Base-by-base conservation (phyloP, 2,329 filamentous ascomycete species). In the Cladophialophora exuberans region DNA sequence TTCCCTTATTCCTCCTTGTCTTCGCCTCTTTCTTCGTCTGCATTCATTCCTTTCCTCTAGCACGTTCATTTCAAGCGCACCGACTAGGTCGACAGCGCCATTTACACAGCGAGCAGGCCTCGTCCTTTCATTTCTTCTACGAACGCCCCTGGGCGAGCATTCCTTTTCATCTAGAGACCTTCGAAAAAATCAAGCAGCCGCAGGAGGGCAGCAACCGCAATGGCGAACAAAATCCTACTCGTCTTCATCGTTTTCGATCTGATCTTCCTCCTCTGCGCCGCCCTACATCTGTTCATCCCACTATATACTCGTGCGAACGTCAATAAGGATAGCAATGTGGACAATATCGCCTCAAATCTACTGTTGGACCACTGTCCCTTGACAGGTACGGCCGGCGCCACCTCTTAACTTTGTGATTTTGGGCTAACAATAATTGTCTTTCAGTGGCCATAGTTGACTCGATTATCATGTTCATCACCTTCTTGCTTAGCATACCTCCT, bases 401-500 rank as follows among this genome's bases (percentile, higher is more conserved):
- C 35, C 18, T 36, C 17, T 17, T 30, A 26, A 28, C 20, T 15
- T 28, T 18, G 30, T n/a, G 33, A 44, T 25, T 20, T 10, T 64
- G 67, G 60, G 66, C 64, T 62, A 31, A 42, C 41, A 43, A 39
- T 54, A 28, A 47, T 52, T 41, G 33, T 9, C 25, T 13, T 36
- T 46, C 59, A 82, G 88, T 85, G 48, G 87, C 85, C 56, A 83
- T 92, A 60, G 84, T 80, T 67, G 92, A 92, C 70, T 82, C 85
- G 58, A 78, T 85, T 65, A 76, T 92, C 66, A 82, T 91, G 68
- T 84, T 93, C 70, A 67, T 83, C 64, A 84, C 86, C 20, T 90
- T 90, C 71, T 65, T 86, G 52, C 69, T 85, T 57, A 88, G 87
- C 5, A 72, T 94, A 13, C 88, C 88, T 2, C 88, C 83, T n/a